A percentile compares a stretch with the other conserved stretches of the same genome.
Evolutionary conservation across 805 yeast genomes (phyloP).

Genomic region (Teunomyces cretensis): DNA sequence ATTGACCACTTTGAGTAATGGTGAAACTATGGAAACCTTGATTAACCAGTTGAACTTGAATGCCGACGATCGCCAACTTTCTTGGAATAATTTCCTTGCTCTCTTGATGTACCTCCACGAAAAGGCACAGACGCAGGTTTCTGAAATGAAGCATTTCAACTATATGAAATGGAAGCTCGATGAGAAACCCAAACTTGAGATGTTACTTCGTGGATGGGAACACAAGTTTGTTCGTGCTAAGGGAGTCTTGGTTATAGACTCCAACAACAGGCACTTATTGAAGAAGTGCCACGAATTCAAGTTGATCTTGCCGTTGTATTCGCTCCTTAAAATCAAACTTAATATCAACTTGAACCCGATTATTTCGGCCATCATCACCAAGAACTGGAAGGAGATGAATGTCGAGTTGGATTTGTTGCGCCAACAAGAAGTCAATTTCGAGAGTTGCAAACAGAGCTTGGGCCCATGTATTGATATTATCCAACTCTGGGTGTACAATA

Average conservation of each 20-base stretch:
- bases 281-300: slow-evolving; percentile 57
- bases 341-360: slow-evolving; percentile 63
- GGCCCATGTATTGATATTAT: slow-evolving; percentile 51
- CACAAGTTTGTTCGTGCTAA: slow-evolving; percentile 58
- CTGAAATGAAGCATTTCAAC: slow-evolving; percentile 33
- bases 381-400: slow-evolving; percentile 72
- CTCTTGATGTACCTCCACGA: slow-evolving; percentile 68
- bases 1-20: slow-evolving; percentile 57
- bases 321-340: slow-evolving; percentile 66
- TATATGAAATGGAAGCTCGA: slow-evolving; percentile 67
- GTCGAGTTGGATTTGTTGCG: slow-evolving; percentile 42
- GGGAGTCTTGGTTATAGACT: slow-evolving; percentile 58
- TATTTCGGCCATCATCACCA: slow-evolving; percentile 57
- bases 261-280: slow-evolving; percentile 48
- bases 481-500: slow-evolving; percentile 70
- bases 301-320: slow-evolving; percentile 62
- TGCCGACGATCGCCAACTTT: slow-evolving; percentile 25
- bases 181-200: slow-evolving; percentile 57
- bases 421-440: slow-evolving; percentile 65
- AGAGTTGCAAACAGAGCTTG: slow-evolving; percentile 20
- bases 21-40: slow-evolving; percentile 46
- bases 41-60: slow-evolving; percentile 46
- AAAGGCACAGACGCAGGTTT: slow-evolving; percentile 53
- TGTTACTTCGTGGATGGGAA: slow-evolving; percentile 68
- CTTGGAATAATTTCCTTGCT: slow-evolving; percentile 52